phyloP scores from a whole-genome alignment of 345 rosid species.

The Kernera saxatilis region DNA sequence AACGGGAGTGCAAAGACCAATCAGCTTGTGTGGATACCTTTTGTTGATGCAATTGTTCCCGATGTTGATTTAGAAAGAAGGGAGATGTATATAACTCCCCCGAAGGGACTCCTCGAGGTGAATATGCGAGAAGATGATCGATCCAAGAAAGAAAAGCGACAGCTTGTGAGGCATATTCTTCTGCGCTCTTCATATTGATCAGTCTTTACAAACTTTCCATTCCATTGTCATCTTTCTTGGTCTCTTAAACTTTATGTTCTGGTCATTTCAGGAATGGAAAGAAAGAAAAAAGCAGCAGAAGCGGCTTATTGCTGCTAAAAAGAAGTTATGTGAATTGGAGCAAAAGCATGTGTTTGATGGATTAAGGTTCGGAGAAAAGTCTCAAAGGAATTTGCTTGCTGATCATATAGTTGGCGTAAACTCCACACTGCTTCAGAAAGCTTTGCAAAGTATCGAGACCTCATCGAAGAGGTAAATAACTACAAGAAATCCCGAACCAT shows the following conservation, averaged over 20 bases:
- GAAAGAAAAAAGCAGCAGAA: slow-evolving; percentile 73
- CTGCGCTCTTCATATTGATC: slow-evolving; percentile 29
- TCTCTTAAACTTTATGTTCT: not conserved
- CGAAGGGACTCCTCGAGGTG: slow-evolving; percentile 83
- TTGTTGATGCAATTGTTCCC: slow-evolving; percentile 85
- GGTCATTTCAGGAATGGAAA: slow-evolving; percentile 74
- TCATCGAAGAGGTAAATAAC: slow-evolving; percentile 51
- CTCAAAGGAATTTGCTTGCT: slow-evolving; percentile 59
- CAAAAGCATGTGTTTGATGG: slow-evolving; percentile 89
- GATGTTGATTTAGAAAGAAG: slow-evolving; percentile 57
- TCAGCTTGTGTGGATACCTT: slow-evolving; percentile 79
- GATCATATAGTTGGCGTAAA: slow-evolving; percentile 61
- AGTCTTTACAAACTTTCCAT: not conserved
- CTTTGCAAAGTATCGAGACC: slow-evolving; percentile 48
- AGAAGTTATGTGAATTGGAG: slow-evolving; percentile 72
- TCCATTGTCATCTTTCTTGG: not conserved
- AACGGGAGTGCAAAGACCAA: slow-evolving; percentile 40
- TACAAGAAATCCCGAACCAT: not conserved
- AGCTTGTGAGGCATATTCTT: slow-evolving; percentile 82
- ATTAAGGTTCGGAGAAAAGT: slow-evolving; percentile 65
- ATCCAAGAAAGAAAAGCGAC: slow-evolving; percentile 93
- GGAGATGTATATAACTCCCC: slow-evolving; percentile 81
- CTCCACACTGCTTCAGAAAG: slow-evolving; percentile 71
- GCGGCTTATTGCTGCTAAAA: slow-evolving; percentile 76
- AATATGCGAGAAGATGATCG: slow-evolving; percentile 57